Base-by-base conservation (phyloP, 306 rosid genomes). In the Glycyrrhiza uralensis region DNA sequence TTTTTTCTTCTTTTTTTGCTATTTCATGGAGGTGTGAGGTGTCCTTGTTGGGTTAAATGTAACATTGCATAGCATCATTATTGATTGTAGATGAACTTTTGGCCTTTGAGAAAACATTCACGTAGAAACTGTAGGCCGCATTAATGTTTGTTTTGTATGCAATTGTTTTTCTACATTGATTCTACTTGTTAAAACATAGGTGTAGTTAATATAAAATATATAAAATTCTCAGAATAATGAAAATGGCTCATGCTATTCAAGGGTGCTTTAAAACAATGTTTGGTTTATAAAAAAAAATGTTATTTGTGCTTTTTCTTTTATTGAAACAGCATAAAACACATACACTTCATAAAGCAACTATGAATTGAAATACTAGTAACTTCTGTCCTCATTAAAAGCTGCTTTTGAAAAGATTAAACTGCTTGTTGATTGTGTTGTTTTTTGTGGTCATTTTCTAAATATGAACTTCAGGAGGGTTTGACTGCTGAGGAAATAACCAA, bases 391-490 rank as follows among this genome's bases (percentile, higher is more conserved):
- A 56, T 14, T 47, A 4, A 49, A 30, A 12, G 51, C 64, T 63
- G 46, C 5, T 51, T 72, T 46, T 67, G 71, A 28, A 41, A 57
- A 47, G 38, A 60, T 59, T 67, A 42, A 50, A 51, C 28, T 14
- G 45, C 22, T 49, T 15, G n/a, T 49, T 71, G 50, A 59, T 55
- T 79, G 47, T 58, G 35, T 55, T 47, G 36, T 68, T 72, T 49
- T 22, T 15, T 63, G 17, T 67, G 76, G 60, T 29, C 18, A 42
- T 74, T 28, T 57, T 29, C 76, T 32, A 55, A 64, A 58, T 41
- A 41, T 69, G 39, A 65, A 80, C 60, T 77, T 69, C 81, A 95
- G 97, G 97, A 91, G 78, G 99, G 97, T 76, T 79, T 91, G 77
- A 86, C 90, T 20, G 87, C 93, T 11, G 99, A 88, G 82, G 96